Evolutionary conservation across 2,329 filamentous ascomycete genomes (phyloP).

Genomic region (Colletotrichum cordylinicola): DNA sequence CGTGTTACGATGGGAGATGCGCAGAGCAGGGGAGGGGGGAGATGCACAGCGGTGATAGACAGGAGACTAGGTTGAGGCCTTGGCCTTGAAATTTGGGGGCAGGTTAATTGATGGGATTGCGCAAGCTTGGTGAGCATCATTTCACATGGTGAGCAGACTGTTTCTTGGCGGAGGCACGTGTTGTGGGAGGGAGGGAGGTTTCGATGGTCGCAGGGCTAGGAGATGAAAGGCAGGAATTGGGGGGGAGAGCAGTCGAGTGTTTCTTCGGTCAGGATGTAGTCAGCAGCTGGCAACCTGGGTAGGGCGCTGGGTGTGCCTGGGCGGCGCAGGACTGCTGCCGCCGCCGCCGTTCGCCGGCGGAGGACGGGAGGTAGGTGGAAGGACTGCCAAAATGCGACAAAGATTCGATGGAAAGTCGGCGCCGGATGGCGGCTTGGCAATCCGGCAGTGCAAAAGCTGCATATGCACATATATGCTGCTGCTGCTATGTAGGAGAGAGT

Average conservation of each 20-base stretch:
- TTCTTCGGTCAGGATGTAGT: neutral
- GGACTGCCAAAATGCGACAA: neutral
- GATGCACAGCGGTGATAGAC: neutral
- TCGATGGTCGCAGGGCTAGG: neutral
- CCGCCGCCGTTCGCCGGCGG: neutral
- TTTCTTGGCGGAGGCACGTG: neutral
- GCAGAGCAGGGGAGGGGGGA: too few species aligned
- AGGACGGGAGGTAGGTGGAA: neutral
- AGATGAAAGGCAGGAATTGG: neutral
- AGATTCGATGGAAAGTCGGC: constrained; percentile 10
- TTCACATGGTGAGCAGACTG: neutral
- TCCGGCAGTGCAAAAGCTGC: constrained; percentile 14
- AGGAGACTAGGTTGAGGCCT: neutral
- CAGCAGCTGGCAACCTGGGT: neutral
- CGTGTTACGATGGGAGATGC: neutral
- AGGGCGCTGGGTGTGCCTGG: too few species aligned
- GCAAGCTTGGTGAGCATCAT: neutral
- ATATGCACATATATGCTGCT: neutral
- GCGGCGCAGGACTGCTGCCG: neutral
- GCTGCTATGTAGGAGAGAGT: neutral
- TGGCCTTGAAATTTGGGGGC: neutral
- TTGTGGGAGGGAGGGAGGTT: neutral
- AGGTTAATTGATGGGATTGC: neutral
- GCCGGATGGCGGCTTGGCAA: constrained; percentile 15
- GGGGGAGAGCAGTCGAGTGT: neutral